phyloP scores from a whole-genome alignment of 1,139 yeast genomes.

The Zygoascus meyerae region DNA sequence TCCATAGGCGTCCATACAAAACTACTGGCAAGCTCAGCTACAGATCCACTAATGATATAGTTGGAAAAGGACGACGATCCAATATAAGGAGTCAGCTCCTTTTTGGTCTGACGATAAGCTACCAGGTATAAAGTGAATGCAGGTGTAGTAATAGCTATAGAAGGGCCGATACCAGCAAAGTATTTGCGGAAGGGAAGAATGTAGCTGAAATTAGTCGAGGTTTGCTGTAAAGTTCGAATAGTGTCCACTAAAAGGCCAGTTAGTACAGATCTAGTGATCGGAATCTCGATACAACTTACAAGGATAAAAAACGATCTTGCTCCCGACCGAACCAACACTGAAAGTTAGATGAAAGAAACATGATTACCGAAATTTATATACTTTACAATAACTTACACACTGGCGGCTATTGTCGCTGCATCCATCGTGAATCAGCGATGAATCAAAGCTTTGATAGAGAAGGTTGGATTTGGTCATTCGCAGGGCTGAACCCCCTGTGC shows the following conservation, averaged over 20 bases:
- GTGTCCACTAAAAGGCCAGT: conserved; percentile 31
- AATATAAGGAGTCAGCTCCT: conserved; percentile 33
- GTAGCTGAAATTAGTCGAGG: conserved; percentile 34
- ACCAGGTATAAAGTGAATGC: conserved; percentile 41
- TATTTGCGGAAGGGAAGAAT: conserved; percentile 35
- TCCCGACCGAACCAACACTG: conserved; percentile 34
- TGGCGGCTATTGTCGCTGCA: conserved; percentile 25
- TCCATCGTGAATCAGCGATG: conserved; percentile 17
- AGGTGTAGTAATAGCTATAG: conserved; percentile 38
- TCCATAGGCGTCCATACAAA: conserved; percentile 45
- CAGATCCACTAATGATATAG: conserved; percentile 36
- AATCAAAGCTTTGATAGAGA: no score
- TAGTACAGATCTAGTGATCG: not conserved
- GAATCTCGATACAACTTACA: conserved; percentile 20
- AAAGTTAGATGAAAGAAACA: not conserved
- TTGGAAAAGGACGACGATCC: conserved; percentile 35
- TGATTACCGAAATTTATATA: no score
- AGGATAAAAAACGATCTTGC: conserved; percentile 35
- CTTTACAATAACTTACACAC: conserved; percentile 20
- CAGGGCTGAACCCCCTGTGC: no score
- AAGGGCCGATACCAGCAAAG: conserved; percentile 39
- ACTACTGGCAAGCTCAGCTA: conserved; percentile 39
- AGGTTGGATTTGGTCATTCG: no score
- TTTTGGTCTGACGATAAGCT: conserved; percentile 38
- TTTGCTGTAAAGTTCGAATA: conserved; percentile 37